Base-by-base conservation (phyloP, 805 yeast species). In the Candida koratica region DNA sequence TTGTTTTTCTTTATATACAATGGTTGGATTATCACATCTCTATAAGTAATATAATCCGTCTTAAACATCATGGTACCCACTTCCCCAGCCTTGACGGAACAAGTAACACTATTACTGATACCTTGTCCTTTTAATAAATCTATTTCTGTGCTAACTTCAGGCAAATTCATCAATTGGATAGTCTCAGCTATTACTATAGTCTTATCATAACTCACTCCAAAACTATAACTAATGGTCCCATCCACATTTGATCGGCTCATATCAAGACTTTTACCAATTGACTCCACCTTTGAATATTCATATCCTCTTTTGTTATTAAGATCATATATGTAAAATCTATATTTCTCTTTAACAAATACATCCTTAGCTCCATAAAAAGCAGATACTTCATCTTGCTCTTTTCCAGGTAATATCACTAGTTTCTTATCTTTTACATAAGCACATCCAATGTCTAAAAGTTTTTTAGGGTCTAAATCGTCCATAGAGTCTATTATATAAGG, bases 171-270 rank as follows among this genome's bases (percentile, higher is more conserved):
- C 10, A 24, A 20, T 8, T 22, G 17, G 17, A 30, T 12, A 4
- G 17, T 25, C 10, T 13, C 22, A 5, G 22, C 32, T 72, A 52
- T 32, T 57, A 53, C 44, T 41, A 42, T 17, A 80, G 46, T 34
- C 28, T 48, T 25, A 32, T 39, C 36, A 49, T 54, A 18, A 49
- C 27, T 22, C 7, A 33, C 24, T 23, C 35, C 35, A 25, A 31
- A 28, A 48, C 43, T 40, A 43, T 34, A 38, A 43, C 34, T 23
- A n/a, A 42, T 56, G n/a, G 35, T 24, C 5, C 26, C 27, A 19
- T 26, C 32, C 10, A 25, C 32, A 7, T 23, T n/a, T 13, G 39
- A 36, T 16, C 32, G 25, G 8, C 22, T 25, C 22, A 30, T 36
- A 31, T 36, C 39, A 17, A 36, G 32, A 11, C 35, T 30, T 12